Evolutionary conservation across 441 rosid species (phyloP).

Genomic region (Erodium moschatum): DNA sequence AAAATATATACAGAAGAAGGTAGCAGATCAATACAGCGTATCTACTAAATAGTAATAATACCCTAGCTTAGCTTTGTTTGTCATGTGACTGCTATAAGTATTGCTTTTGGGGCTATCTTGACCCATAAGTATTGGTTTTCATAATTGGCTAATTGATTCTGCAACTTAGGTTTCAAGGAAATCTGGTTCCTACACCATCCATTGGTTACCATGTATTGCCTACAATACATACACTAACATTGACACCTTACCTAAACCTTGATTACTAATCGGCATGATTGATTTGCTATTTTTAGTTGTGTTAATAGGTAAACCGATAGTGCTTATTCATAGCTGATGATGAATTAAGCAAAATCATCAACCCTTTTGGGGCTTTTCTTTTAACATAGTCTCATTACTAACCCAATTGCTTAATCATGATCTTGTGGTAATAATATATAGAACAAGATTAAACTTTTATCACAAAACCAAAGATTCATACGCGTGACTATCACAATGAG

Average conservation of each 20-base stretch:
- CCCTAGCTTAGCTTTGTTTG: not conserved
- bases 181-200: not conserved
- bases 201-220: not conserved
- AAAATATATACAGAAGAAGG: constrained; percentile 1
- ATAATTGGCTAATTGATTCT: not conserved
- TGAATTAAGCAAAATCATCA: no score
- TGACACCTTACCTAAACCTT: constrained; percentile 23
- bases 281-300: not conserved
- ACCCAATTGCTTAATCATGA: no score
- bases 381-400: no score
- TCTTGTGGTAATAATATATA: no score
- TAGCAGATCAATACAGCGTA: not conserved
- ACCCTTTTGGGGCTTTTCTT: no score
- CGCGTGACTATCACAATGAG: no score
- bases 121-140: not conserved
- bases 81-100: not conserved
- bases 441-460: no score
- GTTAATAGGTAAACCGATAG: not conserved
- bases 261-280: not conserved
- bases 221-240: not conserved
- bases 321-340: no score
- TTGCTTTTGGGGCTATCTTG: not conserved
- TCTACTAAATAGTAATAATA: not conserved
- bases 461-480: no score
- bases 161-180: not conserved